Conservation (phyloP, 2,329 filamentous ascomycete species). For the Amauroascus verrucosus region DNA sequence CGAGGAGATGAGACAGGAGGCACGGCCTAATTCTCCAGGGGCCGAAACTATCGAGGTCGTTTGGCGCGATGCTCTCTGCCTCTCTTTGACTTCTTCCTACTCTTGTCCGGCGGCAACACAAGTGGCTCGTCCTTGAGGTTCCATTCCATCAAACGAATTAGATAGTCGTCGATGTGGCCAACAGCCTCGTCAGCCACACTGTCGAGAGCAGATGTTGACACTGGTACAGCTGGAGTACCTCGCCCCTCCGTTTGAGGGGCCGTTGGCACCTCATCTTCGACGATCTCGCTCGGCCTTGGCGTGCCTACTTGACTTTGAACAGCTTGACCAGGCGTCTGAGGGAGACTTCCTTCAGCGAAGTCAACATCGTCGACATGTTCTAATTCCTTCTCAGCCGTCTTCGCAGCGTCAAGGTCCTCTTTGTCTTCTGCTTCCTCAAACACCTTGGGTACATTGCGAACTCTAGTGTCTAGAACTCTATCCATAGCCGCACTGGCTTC, state of each 20-base stretch:
- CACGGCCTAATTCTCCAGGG: no score
- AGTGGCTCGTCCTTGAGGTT: constrained; percentile 42
- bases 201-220: constrained; percentile 18
- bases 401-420: constrained; percentile 82
- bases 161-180: constrained; percentile 61
- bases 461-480: constrained; percentile 62
- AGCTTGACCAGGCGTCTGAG: constrained; percentile 24
- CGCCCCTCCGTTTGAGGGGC: constrained; percentile 15
- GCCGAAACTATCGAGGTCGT: constrained; percentile 19
- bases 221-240: constrained; percentile 20
- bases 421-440: constrained; percentile 85
- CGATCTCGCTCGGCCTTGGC: constrained; percentile 30
- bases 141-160: constrained; percentile 59
- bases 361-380: constrained; percentile 73
- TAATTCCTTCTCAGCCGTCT: constrained; percentile 78
- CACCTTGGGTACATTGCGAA: constrained; percentile 56
- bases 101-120: constrained; percentile 39
- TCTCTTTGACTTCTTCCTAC: constrained; percentile 39
- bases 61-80: constrained; percentile 39
- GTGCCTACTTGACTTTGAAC: constrained; percentile 27
- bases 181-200: constrained; percentile 35
- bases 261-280: constrained; percentile 20
- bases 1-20: background rate
- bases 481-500: constrained; percentile 78
- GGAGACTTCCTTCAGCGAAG: constrained; percentile 56